These are phyloP conservation scores for Neohortaea acidophila DNA, from an alignment of 495 filamentous ascomycete species.

Conservation along the genomic window DNA sequence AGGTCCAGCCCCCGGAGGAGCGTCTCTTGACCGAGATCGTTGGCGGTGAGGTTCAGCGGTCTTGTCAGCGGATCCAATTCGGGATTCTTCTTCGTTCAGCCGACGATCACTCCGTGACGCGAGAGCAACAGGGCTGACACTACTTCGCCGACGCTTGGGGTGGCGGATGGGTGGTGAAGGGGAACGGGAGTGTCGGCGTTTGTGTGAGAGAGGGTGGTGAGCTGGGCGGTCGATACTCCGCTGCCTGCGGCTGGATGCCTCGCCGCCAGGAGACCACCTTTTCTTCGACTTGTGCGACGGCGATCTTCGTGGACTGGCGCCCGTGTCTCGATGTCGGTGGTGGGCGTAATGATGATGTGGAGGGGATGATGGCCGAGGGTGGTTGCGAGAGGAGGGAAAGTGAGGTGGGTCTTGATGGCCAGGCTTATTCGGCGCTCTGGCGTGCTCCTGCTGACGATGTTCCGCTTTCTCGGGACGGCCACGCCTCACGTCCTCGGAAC, in stretches of 20 bases:
- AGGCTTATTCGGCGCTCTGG: conserved; percentile 4
- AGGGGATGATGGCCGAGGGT: too few relatives aligned
- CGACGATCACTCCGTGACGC: neutral
- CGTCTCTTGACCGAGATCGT: conserved; percentile 22
- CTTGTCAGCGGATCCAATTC: neutral
- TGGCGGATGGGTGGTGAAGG: conserved; percentile 18
- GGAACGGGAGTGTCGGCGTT: conserved; percentile 20
- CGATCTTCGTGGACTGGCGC: conserved; percentile 18
- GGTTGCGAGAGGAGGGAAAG: conserved; percentile 9
- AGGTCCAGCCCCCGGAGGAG: conserved; percentile 16
- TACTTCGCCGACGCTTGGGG: conserved; percentile 16
- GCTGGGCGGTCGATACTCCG: conserved; percentile 20
- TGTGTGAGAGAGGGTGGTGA: conserved; percentile 18
- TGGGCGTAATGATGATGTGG: conserved; percentile 11
- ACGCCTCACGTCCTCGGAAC: conserved; percentile 3
- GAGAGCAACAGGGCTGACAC: conserved; percentile 19
- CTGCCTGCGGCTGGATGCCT: conserved; percentile 15
- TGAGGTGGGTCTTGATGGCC: conserved; percentile 6
- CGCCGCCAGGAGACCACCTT: neutral
- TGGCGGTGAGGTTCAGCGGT: conserved; percentile 5
- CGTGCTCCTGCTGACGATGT: conserved; percentile 5
- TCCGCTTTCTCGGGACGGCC: conserved; percentile 1
- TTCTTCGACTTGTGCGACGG: neutral
- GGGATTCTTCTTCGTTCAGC: neutral
- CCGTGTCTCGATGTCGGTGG: conserved; percentile 11